Base-by-base conservation (phyloP, 2,329 filamentous ascomycete species). In the Arthrobotrys pseudoclavata region DNA sequence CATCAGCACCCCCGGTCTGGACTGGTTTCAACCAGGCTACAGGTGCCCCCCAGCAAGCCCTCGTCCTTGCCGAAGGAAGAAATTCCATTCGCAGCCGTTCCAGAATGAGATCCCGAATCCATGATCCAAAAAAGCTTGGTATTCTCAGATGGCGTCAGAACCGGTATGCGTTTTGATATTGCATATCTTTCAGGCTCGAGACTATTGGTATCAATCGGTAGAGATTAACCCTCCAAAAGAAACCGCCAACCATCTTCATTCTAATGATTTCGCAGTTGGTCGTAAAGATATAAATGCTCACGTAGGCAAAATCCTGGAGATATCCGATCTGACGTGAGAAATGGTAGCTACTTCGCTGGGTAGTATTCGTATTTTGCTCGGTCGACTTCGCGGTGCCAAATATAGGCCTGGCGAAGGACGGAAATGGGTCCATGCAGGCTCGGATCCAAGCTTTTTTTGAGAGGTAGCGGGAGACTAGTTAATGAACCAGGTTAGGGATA, bases 61-160 rank as follows among this genome's bases (percentile, higher is more conserved):
- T 64, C 40, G 29, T 34, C 61, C 61, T 37, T 64, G 37, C 61
- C 61, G 61, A 45, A 64, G 15, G 29, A 50, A 70, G 52, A 10
- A 53, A 53, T 34, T 24, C 60, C 60, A 48, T 47, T 55, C 47
- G 62, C 50, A 67, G 47, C 22, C 42, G 45, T 40, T 42, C 42
- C 24, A 64, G 45, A 22, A 34, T 24, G 61, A 22, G 45, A 40
- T 20, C 34, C 42, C 45, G 29, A 29, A 34, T 15, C 61, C 34
- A 64, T 45, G 47, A 31, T 34, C 47, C 47, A 13, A n/a, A 57
- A 67, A 68, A 68, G 63, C 63, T 68, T 68, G 63, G 63, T 68
- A 68, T 57, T 37, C 34, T 22, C 31, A 45, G 15, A 53, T 53
- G 50, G 50, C 50, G 50, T 53, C 50, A 53, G 50, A 31, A 10